Evolutionary conservation across 108 stramenopile genomes (phyloP), one percentile per base, ranked within the genome.

Genomic region (Epipyxis sp.): DNA sequence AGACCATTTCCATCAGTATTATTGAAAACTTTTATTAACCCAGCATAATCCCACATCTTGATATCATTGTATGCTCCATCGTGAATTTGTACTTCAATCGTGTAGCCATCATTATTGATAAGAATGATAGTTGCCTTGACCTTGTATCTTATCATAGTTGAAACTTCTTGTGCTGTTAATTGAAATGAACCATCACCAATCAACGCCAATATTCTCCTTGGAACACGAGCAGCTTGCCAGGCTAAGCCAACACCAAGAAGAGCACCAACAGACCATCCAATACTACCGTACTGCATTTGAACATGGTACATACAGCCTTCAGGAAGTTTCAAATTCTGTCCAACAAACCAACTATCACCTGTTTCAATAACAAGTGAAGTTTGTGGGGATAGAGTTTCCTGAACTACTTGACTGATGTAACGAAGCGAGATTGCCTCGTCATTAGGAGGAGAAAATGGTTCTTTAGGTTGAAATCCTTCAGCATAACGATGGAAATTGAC

Each of bases 181-280:
- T 77, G 76, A 32, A 77, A 77, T 0, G 76, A 77, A 1, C 76
- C 76, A 59, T 77, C 76, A 13, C 76, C 76, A 20, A 77, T 77
- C 1, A 77, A 20, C 29, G 76, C 37, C 0, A 77, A 37, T n/a
- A 77, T 34, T 16, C 42, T 57, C n/a, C n/a, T n/a, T n/a, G n/a
- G n/a, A n/a, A n/a, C n/a, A 1, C 59, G 37, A 65, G 10, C 6
- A 16, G 6, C 35, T 0, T 59, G 59, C 29, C 59, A 57, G 1
- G 37, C 37, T 13, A 44, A 10, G 0, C 30, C 1, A 59, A 59
- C 29, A 39, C 76, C 76, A 59, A 77, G 57, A 3, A 44, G 35
- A 3, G 76, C 76, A 20, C 76, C 76, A 35, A 77, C 76, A 1
- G 76, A 77, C 76, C 76, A 77, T 0, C 76, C 76, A 34, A 77